Percentiles rank a stretch among this genome's conserved stretches.
Evolutionary conservation across 2,329 filamentous ascomycete genomes (phyloP).

Genomic region (Aspergillus puulaauensis): DNA sequence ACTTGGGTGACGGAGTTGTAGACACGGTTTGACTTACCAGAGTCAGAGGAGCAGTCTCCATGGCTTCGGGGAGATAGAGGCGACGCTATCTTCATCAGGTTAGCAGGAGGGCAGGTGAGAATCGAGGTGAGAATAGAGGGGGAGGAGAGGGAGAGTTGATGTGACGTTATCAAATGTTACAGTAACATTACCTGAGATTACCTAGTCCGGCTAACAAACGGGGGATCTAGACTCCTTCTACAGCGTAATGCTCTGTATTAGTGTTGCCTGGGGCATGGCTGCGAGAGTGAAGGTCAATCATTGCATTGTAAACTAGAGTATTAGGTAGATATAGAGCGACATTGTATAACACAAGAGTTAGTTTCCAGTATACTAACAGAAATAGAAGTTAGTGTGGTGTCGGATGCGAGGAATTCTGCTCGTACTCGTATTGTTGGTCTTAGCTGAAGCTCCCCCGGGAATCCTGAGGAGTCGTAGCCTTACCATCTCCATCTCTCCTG

Average conservation of each 20-base stretch:
- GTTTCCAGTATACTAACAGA: not conserved
- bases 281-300: no score
- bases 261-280: not conserved
- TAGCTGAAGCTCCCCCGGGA: not conserved
- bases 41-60: slow-evolving; percentile 70
- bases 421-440: slow-evolving; percentile 4
- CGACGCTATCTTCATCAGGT: not conserved
- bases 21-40: slow-evolving; percentile 47
- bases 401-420: not conserved
- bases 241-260: not conserved
- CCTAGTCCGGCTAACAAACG: not conserved
- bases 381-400: not conserved
- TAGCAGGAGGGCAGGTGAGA: not conserved
- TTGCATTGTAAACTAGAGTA: no score
- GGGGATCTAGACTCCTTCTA: not conserved
- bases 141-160: not conserved
- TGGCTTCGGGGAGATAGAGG: slow-evolving; percentile 31
- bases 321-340: no score
- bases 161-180: slow-evolving; percentile 12
- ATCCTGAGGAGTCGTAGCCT: not conserved
- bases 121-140: not conserved
- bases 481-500: not conserved
- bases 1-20: not conserved
- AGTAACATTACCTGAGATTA: slow-evolving; percentile 14
- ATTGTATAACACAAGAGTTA: no score